Conservation (phyloP, 2,329 filamentous ascomycete species). For the Onygenales sp. region DNA sequence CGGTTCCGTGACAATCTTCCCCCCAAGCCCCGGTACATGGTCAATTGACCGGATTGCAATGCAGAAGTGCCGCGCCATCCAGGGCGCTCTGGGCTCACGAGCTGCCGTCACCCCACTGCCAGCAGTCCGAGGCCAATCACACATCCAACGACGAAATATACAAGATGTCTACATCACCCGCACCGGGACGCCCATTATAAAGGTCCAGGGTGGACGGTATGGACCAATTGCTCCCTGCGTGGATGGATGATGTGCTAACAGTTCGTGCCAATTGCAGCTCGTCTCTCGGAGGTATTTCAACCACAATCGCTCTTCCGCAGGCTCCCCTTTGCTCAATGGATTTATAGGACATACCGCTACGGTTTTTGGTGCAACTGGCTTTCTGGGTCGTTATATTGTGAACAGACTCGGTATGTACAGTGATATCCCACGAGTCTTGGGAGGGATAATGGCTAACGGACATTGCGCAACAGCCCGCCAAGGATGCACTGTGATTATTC, state of each 20-base stretch:
- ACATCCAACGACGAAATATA: slow-evolving; percentile 40
- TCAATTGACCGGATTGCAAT: slow-evolving; percentile 26
- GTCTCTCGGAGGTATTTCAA: slow-evolving; percentile 66
- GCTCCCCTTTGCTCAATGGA: slow-evolving; percentile 18
- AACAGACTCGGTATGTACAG: slow-evolving; percentile 68
- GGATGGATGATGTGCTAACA: slow-evolving; percentile 16
- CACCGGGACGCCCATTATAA: slow-evolving; percentile 91
- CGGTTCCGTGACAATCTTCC: slow-evolving; percentile 9
- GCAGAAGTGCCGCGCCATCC: slow-evolving; percentile 36
- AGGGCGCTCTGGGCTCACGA: slow-evolving; percentile 31
- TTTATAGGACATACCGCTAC: slow-evolving; percentile 80
- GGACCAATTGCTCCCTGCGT: slow-evolving; percentile 20
- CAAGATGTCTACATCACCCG: slow-evolving; percentile 89
- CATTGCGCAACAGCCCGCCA: slow-evolving; percentile 56
- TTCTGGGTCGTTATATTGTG: slow-evolving; percentile 93
- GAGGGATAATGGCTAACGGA: slow-evolving; percentile 22
- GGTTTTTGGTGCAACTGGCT: slow-evolving; percentile 94
- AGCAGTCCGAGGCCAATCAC: slow-evolving; percentile 24
- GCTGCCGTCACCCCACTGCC: slow-evolving; percentile 25
- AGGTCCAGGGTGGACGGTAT: slow-evolving; percentile 81
- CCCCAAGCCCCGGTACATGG: slow-evolving; percentile 18
- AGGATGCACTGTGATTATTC: slow-evolving; percentile 89
- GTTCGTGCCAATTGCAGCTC: slow-evolving; percentile 45
- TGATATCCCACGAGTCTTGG: background rate
- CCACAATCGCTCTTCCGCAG: slow-evolving; percentile 13